Conservation (phyloP, 169 alveolate species). For the Plasmodium gallinaceum region DNA sequence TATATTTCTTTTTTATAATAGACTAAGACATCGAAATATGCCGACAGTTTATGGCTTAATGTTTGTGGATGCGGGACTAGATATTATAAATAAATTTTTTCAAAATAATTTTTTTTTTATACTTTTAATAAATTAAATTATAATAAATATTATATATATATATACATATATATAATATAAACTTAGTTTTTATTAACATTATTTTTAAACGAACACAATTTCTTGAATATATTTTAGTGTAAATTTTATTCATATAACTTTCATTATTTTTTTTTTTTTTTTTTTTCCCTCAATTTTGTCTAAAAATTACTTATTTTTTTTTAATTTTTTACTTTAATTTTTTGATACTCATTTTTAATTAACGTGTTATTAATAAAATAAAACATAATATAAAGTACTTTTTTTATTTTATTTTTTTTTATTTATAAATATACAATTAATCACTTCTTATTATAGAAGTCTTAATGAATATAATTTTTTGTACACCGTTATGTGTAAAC, state of each 20-base stretch:
- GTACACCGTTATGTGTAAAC: constrained; percentile 13
- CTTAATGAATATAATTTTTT: not conserved
- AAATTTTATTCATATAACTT: not conserved
- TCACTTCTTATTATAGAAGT: not conserved
- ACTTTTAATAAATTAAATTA: not conserved
- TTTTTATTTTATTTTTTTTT: not conserved
- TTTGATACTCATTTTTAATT: constrained; percentile 1
- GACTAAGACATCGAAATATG: constrained; percentile 23
- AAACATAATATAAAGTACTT: not conserved
- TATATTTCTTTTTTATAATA: constrained; percentile 16
- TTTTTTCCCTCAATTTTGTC: not conserved
- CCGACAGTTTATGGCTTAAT: constrained; percentile 66
- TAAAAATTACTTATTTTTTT: not conserved
- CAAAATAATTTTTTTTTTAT: not conserved
- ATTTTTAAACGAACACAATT: constrained; percentile 2
- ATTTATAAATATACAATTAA: too few relatives aligned
- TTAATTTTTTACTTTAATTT: not conserved
- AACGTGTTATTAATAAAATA: too few relatives aligned
- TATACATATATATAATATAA: not conserved
- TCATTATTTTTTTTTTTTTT: too few relatives aligned
- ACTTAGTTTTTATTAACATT: constrained; percentile 7
- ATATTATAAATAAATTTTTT: constrained; percentile 54
- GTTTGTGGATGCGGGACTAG: constrained; percentile 75
- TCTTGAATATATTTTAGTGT: not conserved
- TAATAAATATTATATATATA: not conserved